Base-by-base conservation (phyloP, 2,329 filamentous ascomycete species). In the Ascochyta lentis region DNA sequence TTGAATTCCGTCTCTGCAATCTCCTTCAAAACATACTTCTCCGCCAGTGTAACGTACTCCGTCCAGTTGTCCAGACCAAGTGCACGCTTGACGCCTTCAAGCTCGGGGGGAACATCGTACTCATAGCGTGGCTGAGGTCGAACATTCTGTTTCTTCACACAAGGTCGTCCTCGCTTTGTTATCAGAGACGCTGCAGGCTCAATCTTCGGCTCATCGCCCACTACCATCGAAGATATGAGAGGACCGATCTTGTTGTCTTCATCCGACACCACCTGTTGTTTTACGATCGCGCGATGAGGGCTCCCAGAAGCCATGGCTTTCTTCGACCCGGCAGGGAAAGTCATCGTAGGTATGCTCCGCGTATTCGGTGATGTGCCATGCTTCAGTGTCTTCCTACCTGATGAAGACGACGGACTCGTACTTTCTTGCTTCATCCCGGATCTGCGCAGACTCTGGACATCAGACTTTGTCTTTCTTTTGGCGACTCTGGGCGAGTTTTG, bases 1-100 rank as follows among this genome's bases (percentile, higher is more conserved):
- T 45, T 43, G 6, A 58, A 56, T 8, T 64, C 54, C 6, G 41
- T 23, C 2, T 43, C 54, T 0, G 42, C 50, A 3, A 61, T 53
- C 13, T 63, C 37, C 0, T 48, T 26, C 1, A 49, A 22, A 39
- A 45, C 54, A 4, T 47, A 41, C 33, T 49, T 54, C 51, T 65
- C 61, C 39, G 58, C 31, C 10, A 61, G 27, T 0, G 38, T 39
- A 1, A 65, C 4, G 16, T 65, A 65, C 33, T 64, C 58, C 6
- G 44, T 56, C 63, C 64, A 67, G 29, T 59, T 51, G 6, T 60
- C 51, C 12, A 43, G 40, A 23, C 64, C 64, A 3, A 67, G 41
- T 12, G 64, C 64, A 6, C 15, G 29, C n/a, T 51, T 33, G 9
- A 61, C 38, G 12, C 53, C 40, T 35, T 55, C 39, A n/a, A 67